These are phyloP conservation scores for Avena sativa DNA, from an alignment of 176 grass and related monocot species.

Conservation along the genomic window DNA sequence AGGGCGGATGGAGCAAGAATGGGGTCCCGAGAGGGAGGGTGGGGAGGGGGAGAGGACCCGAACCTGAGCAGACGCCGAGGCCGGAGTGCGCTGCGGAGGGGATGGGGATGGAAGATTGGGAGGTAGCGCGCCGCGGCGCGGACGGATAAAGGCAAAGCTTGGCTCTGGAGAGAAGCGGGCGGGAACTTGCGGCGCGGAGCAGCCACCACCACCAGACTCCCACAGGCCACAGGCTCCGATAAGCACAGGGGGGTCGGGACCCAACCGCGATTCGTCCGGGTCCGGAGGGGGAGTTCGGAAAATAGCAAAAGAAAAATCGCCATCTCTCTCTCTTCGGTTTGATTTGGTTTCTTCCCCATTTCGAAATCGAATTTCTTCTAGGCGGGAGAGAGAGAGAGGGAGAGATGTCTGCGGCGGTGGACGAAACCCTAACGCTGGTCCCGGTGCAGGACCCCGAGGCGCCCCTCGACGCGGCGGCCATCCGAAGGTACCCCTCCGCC, in stretches of 20 bases:
- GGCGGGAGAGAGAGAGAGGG: conserved; percentile 47
- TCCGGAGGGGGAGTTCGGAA: no score
- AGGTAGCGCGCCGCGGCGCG: background rate
- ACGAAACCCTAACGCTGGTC: conserved; percentile 44
- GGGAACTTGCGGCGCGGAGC: conserved; percentile 39
- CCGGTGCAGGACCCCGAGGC: conserved; percentile 20
- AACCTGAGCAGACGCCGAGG: conserved; percentile 5
- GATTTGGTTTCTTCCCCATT: conserved; percentile 6
- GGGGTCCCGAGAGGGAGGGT: background rate
- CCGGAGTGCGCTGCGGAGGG: background rate
- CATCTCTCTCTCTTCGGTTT: no score
- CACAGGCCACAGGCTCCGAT: no score
- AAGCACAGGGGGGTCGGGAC: no score
- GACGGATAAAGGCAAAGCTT: conserved; percentile 26
- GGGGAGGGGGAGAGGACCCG: background rate
- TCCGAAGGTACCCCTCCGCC: conserved; percentile 54
- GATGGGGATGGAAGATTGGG: background rate
- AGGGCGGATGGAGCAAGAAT: background rate
- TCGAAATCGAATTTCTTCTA: conserved; percentile 41
- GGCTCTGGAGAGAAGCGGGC: background rate
- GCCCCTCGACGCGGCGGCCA: conserved; percentile 45
- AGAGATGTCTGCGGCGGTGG: conserved; percentile 22
- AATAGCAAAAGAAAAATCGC: no score
- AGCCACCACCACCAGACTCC: background rate
- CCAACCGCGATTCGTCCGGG: no score